These are phyloP conservation scores for Dendrocalamus latiflorus DNA, from an alignment of 202 grass and related monocot species.

Conservation along the genomic window DNA sequence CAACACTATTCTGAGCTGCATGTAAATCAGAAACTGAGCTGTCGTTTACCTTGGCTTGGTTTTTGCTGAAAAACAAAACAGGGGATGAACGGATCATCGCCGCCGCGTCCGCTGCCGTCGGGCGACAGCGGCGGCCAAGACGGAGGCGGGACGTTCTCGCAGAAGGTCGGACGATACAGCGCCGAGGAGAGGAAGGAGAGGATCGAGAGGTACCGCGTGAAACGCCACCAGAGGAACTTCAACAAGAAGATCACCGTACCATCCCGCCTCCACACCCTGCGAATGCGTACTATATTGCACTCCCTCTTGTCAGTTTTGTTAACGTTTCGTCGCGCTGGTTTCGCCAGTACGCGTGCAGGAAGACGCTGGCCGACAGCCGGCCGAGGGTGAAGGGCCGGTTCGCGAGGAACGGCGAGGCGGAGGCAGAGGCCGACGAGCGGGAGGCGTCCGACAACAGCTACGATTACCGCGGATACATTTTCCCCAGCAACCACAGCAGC, in stretches of 20 bases:
- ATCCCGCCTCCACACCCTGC: neutral
- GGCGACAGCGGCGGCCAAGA: constrained; percentile 47
- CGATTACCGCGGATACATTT: constrained; percentile 33
- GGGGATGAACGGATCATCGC: constrained; percentile 59
- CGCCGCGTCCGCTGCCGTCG: neutral
- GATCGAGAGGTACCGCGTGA: constrained; percentile 71
- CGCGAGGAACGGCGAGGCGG: constrained; percentile 71
- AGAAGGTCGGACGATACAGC: constrained; percentile 70
- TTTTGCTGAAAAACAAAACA: constrained; percentile 26
- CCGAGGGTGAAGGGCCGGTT: constrained; percentile 85
- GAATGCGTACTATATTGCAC: neutral
- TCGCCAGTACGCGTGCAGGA: constrained; percentile 85
- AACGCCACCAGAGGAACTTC: constrained; percentile 77
- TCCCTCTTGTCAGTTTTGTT: neutral
- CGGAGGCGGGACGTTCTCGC: constrained; percentile 38
- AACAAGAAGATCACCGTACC: constrained; percentile 93
- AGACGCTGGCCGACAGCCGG: constrained; percentile 87
- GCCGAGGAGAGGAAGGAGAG: constrained; percentile 76
- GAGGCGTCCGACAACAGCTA: constrained; percentile 40
- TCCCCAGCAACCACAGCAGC: constrained; percentile 23
- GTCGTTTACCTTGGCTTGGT: neutral
- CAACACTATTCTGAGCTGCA: neutral
- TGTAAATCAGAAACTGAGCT: neutral
- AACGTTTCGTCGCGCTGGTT: neutral
- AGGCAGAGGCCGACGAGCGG: constrained; percentile 52